Percentiles rank a stretch among this genome's conserved stretches.
These are phyloP conservation scores for Aspergillus fumigatus DNA, from an alignment of 2,329 filamentous ascomycete species.

Conservation along the genomic window DNA sequence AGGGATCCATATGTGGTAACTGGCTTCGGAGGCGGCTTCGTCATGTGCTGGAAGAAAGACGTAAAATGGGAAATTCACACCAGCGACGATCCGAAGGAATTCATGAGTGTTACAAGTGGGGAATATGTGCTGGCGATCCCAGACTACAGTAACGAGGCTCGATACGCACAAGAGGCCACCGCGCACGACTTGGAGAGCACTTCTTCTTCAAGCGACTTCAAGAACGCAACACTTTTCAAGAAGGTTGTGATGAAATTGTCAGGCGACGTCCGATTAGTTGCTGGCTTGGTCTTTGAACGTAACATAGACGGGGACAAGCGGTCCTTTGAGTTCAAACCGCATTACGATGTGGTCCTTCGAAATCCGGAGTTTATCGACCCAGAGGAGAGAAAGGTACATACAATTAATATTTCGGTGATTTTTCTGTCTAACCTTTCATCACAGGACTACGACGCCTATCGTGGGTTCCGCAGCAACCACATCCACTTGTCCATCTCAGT, in stretches of 20 bases:
- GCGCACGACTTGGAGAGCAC: slow-evolving; percentile 55
- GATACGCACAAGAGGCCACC: slow-evolving; percentile 52
- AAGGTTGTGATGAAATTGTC: slow-evolving; percentile 99
- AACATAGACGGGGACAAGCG: slow-evolving; percentile 67
- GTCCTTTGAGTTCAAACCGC: slow-evolving; percentile 83
- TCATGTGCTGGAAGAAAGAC: slow-evolving; percentile 98
- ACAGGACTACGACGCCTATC: slow-evolving; percentile 79
- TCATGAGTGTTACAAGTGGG: slow-evolving; percentile 93
- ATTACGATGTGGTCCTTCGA: slow-evolving; percentile 85
- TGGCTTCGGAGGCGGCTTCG: slow-evolving; percentile 85
- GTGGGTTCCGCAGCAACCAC: slow-evolving; percentile 92
- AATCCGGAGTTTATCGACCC: slow-evolving; percentile 69
- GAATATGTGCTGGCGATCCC: slow-evolving; percentile 93
- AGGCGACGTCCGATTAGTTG: slow-evolving; percentile 88
- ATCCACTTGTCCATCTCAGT: slow-evolving; percentile 94
- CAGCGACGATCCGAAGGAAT: slow-evolving; percentile 80
- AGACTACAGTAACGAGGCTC: slow-evolving; percentile 84
- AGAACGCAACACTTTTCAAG: slow-evolving; percentile 80
- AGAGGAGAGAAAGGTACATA: slow-evolving; percentile 44
- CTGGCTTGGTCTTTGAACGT: slow-evolving; percentile 87
- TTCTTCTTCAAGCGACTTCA: slow-evolving; percentile 59
- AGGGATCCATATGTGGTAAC: slow-evolving; percentile 92
- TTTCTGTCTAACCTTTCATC: slow-evolving; percentile 18
- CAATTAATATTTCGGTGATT: neutral
- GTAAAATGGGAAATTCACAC: slow-evolving; percentile 82